Evolutionary conservation across 768 basidiomycete species (phyloP).

Genomic region (Lactarius indigo): DNA sequence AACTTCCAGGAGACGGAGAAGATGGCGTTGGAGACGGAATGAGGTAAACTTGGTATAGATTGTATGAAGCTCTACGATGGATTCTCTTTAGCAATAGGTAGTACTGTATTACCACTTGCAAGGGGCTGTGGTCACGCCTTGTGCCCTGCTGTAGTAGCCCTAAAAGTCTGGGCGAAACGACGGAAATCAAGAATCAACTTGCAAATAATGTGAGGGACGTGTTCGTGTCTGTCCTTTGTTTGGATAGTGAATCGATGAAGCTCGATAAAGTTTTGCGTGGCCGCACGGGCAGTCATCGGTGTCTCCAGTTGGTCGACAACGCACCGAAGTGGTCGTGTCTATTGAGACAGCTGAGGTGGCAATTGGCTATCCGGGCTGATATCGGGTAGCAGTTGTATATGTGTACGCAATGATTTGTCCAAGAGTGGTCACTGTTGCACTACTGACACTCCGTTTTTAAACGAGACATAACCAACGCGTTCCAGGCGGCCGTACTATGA

Average conservation of each 20-base stretch:
- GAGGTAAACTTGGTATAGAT: constrained; percentile 24
- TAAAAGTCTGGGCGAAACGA: constrained; percentile 71
- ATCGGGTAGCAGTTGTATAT: no score
- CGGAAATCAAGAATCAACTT: constrained; percentile 76
- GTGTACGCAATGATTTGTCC: background rate
- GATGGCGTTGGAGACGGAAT: background rate
- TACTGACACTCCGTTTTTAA: background rate
- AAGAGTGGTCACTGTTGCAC: background rate
- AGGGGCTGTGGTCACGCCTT: background rate
- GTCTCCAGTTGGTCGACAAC: constrained; percentile 56
- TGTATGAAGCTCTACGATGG: constrained; percentile 49
- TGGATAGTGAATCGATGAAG: no score
- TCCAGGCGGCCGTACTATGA: background rate
- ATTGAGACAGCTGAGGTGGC: background rate
- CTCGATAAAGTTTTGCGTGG: no score
- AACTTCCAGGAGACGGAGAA: background rate
- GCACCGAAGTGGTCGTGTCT: constrained; percentile 5
- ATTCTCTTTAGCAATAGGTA: constrained; percentile 43
- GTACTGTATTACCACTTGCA: background rate
- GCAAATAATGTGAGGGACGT: constrained; percentile 90
- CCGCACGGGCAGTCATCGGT: constrained; percentile 88
- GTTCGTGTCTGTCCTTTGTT: constrained; percentile 33
- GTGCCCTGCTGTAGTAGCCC: background rate
- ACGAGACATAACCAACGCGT: background rate
- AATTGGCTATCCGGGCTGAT: no score